Percentiles rank a stretch among this genome's conserved stretches.
Evolutionary conservation across 2,329 filamentous ascomycete species (phyloP).

Genomic region (Aspergillus fijiensis): DNA sequence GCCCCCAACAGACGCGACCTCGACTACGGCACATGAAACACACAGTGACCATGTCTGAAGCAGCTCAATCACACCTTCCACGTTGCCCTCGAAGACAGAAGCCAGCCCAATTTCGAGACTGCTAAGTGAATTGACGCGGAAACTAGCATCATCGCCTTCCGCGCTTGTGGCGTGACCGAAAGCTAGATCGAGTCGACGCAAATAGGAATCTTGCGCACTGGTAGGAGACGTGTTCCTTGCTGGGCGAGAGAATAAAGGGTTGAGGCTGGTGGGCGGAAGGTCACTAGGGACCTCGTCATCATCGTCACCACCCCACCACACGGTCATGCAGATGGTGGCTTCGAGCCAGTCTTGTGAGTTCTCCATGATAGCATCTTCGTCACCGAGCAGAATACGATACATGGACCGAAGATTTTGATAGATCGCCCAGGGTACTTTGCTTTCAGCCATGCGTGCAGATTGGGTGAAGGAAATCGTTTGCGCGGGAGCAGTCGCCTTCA

Average conservation of each 20-base stretch:
- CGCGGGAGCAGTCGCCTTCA: constrained; percentile 40
- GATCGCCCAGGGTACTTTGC: constrained; percentile 82
- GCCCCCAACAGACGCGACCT: constrained; percentile 77
- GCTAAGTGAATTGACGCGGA: constrained; percentile 73
- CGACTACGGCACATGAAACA: constrained; percentile 73
- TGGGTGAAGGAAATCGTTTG: constrained; percentile 62
- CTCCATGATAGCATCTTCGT: constrained; percentile 70
- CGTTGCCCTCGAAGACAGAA: constrained; percentile 77
- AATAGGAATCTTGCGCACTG: constrained; percentile 62
- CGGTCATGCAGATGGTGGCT: constrained; percentile 75
- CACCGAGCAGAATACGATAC: constrained; percentile 78
- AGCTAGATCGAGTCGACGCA: constrained; percentile 68
- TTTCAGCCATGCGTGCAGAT: constrained; percentile 72
- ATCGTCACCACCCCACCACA: constrained; percentile 89
- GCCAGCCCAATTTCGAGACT: constrained; percentile 78
- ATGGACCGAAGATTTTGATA: constrained; percentile 80
- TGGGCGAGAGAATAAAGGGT: constrained; percentile 20
- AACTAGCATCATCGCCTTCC: constrained; percentile 59
- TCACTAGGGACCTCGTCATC: constrained; percentile 45
- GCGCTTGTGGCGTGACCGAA: constrained; percentile 66
- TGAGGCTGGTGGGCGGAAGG: constrained; percentile 20
- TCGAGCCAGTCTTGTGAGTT: constrained; percentile 89
- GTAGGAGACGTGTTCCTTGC: neutral
- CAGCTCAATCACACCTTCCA: constrained; percentile 72
- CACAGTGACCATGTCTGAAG: constrained; percentile 78